Conservation (phyloP, 169 alveolate genomes). For the Eimeria sp. region DNA sequence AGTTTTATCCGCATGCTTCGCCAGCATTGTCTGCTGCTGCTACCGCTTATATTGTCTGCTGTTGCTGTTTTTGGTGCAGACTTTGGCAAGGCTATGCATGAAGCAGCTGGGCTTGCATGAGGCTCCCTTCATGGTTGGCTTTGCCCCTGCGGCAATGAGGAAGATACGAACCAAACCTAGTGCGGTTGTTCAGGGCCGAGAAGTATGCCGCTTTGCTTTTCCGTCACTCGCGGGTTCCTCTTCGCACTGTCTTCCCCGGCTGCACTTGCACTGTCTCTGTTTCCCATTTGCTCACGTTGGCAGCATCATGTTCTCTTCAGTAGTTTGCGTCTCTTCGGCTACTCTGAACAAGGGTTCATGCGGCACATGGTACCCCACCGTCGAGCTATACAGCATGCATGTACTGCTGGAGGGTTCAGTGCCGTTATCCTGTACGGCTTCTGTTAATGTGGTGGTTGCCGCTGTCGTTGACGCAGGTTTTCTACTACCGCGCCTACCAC, state of each 20-base stretch:
- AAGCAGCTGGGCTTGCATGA: constrained; percentile 81
- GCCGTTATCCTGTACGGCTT: background rate
- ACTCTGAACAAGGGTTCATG: too few species aligned
- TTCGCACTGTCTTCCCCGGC: background rate
- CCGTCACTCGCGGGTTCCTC: background rate
- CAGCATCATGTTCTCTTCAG: background rate
- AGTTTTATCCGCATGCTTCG: background rate
- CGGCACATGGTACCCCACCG: background rate
- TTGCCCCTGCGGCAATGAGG: constrained; percentile 34
- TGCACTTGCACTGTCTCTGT: background rate
- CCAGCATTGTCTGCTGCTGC: background rate
- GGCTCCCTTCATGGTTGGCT: constrained; percentile 78
- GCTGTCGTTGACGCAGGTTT: constrained; percentile 55
- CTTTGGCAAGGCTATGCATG: constrained; percentile 76
- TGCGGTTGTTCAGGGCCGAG: constrained; percentile 19
- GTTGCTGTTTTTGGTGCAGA: constrained; percentile 61
- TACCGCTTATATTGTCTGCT: background rate
- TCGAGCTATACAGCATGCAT: background rate
- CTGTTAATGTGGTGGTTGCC: background rate
- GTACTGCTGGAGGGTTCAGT: background rate
- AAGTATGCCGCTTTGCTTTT: background rate
- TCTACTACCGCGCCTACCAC: constrained; percentile 83
- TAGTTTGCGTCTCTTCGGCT: background rate
- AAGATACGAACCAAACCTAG: constrained; percentile 16
- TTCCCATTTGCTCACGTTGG: background rate